Base-by-base conservation (phyloP, 2,329 filamentous ascomycete genomes). In the Hypoxylon sp. region DNA sequence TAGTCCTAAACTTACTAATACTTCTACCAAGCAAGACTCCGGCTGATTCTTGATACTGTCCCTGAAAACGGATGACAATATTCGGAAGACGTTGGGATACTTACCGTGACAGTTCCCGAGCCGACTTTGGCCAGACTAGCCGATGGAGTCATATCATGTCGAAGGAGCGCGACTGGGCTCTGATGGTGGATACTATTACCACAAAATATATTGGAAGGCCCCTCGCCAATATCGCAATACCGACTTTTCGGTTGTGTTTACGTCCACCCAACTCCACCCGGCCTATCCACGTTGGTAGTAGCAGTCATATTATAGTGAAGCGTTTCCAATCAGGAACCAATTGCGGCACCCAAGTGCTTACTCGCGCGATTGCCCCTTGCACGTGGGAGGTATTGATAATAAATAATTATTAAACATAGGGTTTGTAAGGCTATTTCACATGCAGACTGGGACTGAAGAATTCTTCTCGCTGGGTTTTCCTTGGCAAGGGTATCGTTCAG, bases 331-430 rank as follows among this genome's bases (percentile, higher is more conserved):
- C 26, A 42, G 29, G 43, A 52, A 53, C 48, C 31, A 43, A 53
- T 34, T 26, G 19, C 41, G 43, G 42, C 37, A 53, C 36, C 19
- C 8, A 23, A n/a, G 17, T 12, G 25, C 42, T 31, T 17, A 11
- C 29, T 47, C 41, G 38, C 43, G 31, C 32, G 37, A 53, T 48
- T 34, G 16, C 13, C 21, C 12, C 29, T n/a, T n/a, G n/a, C n/a
- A n/a, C n/a, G n/a, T 25, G 20, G 27, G 19, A 35, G 26, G 35
- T 40, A 48, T n/a, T n/a, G n/a, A 32, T 20, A 36, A 37, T 23
- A 11, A 16, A 30, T 25, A 30, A 47, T 52, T 47, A 48, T 52
- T 47, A 43, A 52, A 42, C 9, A 19, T n/a, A n/a, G n/a, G n/a
- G n/a, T n/a, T n/a, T n/a, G n/a, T n/a, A n/a, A n/a, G n/a, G n/a